Percentiles rank a stretch among this genome's conserved stretches.
These are phyloP conservation scores for Purshia tridentata DNA, from an alignment of 306 rosid genomes.

Conservation along the genomic window DNA sequence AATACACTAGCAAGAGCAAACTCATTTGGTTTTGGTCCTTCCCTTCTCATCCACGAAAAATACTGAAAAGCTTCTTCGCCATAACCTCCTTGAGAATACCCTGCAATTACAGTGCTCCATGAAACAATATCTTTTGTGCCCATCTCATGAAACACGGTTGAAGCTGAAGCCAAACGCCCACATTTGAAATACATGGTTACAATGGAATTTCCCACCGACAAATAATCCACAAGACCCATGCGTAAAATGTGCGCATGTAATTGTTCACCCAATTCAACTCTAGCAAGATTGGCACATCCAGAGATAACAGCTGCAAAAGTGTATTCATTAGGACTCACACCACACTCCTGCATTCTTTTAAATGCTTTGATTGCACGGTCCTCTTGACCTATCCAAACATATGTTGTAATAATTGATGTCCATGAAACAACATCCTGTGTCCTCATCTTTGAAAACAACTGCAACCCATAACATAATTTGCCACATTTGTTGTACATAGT, in stretches of 20 bases:
- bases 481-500: constrained; percentile 77
- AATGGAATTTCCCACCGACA: constrained; percentile 70
- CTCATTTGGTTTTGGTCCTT: constrained; percentile 68
- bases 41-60: constrained; percentile 71
- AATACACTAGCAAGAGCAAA: constrained; percentile 67
- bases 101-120: constrained; percentile 80
- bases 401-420: constrained; percentile 59
- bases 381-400: constrained; percentile 53
- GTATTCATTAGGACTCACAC: constrained; percentile 66
- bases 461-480: constrained; percentile 56
- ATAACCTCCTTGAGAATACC: constrained; percentile 71
- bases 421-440: constrained; percentile 76
- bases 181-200: constrained; percentile 68
- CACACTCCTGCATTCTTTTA: constrained; percentile 55
- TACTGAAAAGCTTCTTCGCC: constrained; percentile 67
- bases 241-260: constrained; percentile 56
- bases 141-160: constrained; percentile 50
- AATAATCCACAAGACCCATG: constrained; percentile 48
- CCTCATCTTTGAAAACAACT: constrained; percentile 56
- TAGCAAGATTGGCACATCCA: constrained; percentile 61
- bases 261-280: constrained; percentile 60
- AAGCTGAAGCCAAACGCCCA: constrained; percentile 58
- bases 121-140: constrained; percentile 64
- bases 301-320: constrained; percentile 67
- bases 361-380: constrained; percentile 54